A percentile compares a stretch with the other conserved stretches of the same genome.
phyloP scores from a whole-genome alignment of 208 protist species.

The Leishmania amazonensis region DNA sequence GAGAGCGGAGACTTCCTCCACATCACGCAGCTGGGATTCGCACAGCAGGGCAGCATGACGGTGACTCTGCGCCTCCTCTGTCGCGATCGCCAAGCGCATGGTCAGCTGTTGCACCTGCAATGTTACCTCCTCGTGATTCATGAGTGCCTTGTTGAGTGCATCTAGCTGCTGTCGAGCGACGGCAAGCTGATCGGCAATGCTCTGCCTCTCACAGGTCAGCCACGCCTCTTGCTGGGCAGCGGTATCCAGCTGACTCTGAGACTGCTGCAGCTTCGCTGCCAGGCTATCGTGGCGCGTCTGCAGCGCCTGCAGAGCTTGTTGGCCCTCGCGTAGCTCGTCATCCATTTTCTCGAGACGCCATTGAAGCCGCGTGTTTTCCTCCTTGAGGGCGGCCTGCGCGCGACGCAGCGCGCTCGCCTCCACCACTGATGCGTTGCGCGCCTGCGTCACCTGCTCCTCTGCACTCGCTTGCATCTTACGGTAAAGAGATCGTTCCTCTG shows the following conservation, averaged over 20 bases:
- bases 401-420: conserved; percentile 60
- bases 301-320: conserved; percentile 9
- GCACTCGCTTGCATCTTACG: conserved; percentile 38
- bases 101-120: conserved; percentile 59
- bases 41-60: conserved; percentile 35
- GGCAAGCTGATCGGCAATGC: conserved; percentile 46
- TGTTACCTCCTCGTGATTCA: conserved; percentile 33
- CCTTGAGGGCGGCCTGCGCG: conserved; percentile 35
- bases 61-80: conserved; percentile 50
- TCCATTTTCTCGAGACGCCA: conserved; percentile 40
- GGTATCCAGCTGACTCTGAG: conserved; percentile 38
- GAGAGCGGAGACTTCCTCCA: conserved; percentile 55
- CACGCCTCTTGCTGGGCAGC: conserved; percentile 69
- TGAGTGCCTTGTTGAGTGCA: conserved; percentile 35
- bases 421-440: conserved; percentile 37
- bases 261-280: conserved; percentile 28
- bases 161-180: conserved; percentile 51
- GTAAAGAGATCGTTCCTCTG: conserved; percentile 33
- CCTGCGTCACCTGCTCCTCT: conserved; percentile 47
- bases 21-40: conserved; percentile 42
- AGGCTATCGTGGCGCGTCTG: conserved; percentile 28
- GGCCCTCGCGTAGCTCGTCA: conserved; percentile 34
- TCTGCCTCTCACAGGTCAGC: conserved; percentile 45
- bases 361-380: conserved; percentile 46
- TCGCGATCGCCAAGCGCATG: conserved; percentile 45